Base-by-base conservation (phyloP, 1,284 basidiomycete species). In the Phellopilus nigrolimitatus region DNA sequence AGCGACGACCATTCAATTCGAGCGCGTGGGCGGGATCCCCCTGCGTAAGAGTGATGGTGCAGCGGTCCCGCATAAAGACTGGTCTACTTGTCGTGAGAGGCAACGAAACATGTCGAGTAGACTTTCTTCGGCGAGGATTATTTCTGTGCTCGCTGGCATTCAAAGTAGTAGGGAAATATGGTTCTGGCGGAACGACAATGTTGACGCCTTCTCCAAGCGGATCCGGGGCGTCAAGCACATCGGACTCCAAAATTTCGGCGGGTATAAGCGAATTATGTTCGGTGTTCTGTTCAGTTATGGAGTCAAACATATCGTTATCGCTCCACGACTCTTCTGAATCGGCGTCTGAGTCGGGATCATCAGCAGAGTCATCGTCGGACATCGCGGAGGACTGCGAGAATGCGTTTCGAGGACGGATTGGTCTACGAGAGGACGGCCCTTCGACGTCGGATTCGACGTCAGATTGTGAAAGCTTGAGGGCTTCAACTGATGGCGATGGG, bases 141-240 rank as follows among this genome's bases (percentile, higher is more conserved):
- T 76, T 77, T 37, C 77, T 72, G 46, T 56, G 50, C 43, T 58
- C 65, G 10, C 71, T 58, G 55, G 64, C 60, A 56, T 86, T 85
- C 41, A 88, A 73, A 1, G 85, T 84, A 31, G 74, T 76, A 8
- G 85, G 84, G 65, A 89, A 89, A 64, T 88, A 88, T 0, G 86
- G 86, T 58, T 89, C 86, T 4, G 79, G 83, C 0, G 86, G 84
- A 2, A 89, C 77, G 54, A 95, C 80, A 44, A 95, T 88, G 62
- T 97, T 97, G 21, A 95, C 91, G 41, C 93, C 91, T 68, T 91
- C 88, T 24, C 88, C 89, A 2, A 88, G 71, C 3, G 88, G 85
- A 64, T 88, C 86, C 6, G 84, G 80, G 38, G 43, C 54, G 21
- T 86, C 84, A 55, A 77, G 69, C 36, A 69, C 69, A 47, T 69